A percentile compares a stretch with the other conserved stretches of the same genome.
Evolutionary conservation across 495 filamentous ascomycete species (phyloP).

Genomic region (Penicillium flavigenum): DNA sequence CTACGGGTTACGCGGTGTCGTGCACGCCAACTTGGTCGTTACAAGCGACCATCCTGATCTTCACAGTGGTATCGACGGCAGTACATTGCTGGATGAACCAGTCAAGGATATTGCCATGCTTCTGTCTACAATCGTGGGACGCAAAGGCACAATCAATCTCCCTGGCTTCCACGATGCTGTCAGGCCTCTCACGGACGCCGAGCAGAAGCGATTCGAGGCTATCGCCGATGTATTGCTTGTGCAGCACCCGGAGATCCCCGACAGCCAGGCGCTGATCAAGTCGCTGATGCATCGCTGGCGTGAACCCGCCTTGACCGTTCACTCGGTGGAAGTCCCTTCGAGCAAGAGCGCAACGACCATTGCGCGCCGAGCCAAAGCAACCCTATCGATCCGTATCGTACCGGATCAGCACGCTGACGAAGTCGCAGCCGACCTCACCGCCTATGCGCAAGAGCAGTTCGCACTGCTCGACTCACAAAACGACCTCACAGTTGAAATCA

Average conservation of each 20-base stretch:
- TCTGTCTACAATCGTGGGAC: slow-evolving; percentile 72
- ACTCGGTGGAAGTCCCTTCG: slow-evolving; percentile 75
- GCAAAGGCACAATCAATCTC: slow-evolving; percentile 56
- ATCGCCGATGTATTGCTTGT: slow-evolving; percentile 74
- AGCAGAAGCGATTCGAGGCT: slow-evolving; percentile 78
- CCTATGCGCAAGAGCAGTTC: slow-evolving; percentile 72
- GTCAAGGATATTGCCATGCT: slow-evolving; percentile 85
- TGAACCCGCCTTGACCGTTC: slow-evolving; percentile 91
- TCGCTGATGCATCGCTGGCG: slow-evolving; percentile 92
- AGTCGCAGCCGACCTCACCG: slow-evolving; percentile 64
- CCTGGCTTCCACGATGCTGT: slow-evolving; percentile 84
- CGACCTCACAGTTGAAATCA: slow-evolving; percentile 75
- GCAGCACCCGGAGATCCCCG: slow-evolving; percentile 65
- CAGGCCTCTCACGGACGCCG: slow-evolving; percentile 68
- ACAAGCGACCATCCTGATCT: slow-evolving; percentile 84
- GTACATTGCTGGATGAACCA: slow-evolving; percentile 80
- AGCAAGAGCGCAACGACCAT: slow-evolving; percentile 74
- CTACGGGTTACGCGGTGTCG: slow-evolving; percentile 90
- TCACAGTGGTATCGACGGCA: slow-evolving; percentile 94
- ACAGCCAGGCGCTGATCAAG: slow-evolving; percentile 65
- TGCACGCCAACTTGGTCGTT: slow-evolving; percentile 86
- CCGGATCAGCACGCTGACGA: slow-evolving; percentile 82
- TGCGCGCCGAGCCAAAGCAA: slow-evolving; percentile 77
- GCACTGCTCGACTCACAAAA: slow-evolving; percentile 72
- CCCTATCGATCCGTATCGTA: slow-evolving; percentile 87